These are phyloP conservation scores for Pseudopithomyces maydicus DNA, from an alignment of 2,329 filamentous ascomycete species.

Conservation along the genomic window DNA sequence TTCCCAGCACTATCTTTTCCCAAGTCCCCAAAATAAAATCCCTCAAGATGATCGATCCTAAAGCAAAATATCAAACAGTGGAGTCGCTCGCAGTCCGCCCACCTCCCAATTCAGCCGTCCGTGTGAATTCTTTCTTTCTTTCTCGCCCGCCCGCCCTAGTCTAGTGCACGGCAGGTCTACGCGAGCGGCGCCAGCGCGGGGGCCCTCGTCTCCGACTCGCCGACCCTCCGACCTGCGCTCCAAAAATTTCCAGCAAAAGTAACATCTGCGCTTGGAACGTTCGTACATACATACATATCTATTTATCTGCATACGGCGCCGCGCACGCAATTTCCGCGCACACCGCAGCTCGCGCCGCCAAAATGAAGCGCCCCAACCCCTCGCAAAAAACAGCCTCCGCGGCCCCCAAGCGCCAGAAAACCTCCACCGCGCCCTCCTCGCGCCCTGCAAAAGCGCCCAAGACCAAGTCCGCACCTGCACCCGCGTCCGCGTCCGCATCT, in stretches of 20 bases:
- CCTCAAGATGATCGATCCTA: too few species aligned
- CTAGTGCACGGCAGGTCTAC: constrained; percentile 22
- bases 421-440: constrained; percentile 25
- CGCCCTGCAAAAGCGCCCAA: too few species aligned
- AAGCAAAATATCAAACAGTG: too few species aligned
- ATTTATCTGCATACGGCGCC: too few species aligned
- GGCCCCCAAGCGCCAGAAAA: constrained; percentile 50
- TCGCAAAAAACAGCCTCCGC: constrained; percentile 46
- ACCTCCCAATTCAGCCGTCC: neutral
- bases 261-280: constrained; percentile 8
- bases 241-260: constrained; percentile 23
- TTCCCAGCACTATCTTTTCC: too few species aligned
- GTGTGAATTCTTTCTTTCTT: constrained; percentile 3
- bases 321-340: constrained; percentile 4
- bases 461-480: constrained; percentile 7
- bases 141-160: too few species aligned
- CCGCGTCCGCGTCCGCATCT: constrained; percentile 18
- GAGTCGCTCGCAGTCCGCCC: too few species aligned
- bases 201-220: constrained; percentile 1
- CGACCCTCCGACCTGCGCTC: neutral
- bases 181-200: constrained; percentile 32
- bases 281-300: constrained; percentile 9
- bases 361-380: constrained; percentile 46
- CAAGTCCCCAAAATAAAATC: too few species aligned
- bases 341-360: neutral